Evolutionary conservation across 345 rosid genomes (phyloP).

Genomic region (Rhizophora mangle): DNA sequence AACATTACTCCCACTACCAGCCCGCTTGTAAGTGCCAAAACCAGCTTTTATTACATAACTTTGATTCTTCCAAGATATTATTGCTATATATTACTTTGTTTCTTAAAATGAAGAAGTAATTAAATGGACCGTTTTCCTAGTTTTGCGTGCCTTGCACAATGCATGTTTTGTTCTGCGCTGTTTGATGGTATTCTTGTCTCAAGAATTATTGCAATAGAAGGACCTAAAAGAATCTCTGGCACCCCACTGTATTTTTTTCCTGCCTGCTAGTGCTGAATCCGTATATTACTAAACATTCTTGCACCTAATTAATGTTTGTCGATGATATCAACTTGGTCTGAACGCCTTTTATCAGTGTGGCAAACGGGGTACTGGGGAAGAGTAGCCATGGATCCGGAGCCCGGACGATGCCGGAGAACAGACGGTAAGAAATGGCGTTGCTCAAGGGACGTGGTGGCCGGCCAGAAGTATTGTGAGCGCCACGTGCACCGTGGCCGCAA

Average conservation of each 20-base stretch:
- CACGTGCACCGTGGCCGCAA: slow-evolving; percentile 99
- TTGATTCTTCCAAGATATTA: neutral
- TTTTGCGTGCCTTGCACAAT: neutral
- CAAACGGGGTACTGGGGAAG: slow-evolving; percentile 84
- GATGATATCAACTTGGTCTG: neutral
- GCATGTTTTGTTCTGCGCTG: neutral
- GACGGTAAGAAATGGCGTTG: slow-evolving; percentile 99
- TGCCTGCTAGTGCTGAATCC: neutral
- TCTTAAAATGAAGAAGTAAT: neutral
- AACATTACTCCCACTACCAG: slow-evolving; percentile 54
- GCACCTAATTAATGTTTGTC: neutral
- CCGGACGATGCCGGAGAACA: slow-evolving; percentile 94
- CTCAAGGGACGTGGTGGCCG: slow-evolving; percentile 83
- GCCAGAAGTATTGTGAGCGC: slow-evolving; percentile 99
- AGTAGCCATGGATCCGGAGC: slow-evolving; percentile 92
- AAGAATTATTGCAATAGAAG: neutral
- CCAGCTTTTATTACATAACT: no score
- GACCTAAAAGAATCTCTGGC: neutral
- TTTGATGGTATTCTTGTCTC: neutral
- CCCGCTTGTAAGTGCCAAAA: slow-evolving; percentile 61
- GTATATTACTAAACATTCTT: neutral
- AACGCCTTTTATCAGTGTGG: slow-evolving; percentile 30
- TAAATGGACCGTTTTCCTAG: neutral
- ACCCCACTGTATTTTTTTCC: neutral
- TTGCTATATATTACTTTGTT: neutral